phyloP scores from a whole-genome alignment of 2,329 filamentous ascomycete genomes.

The Aspergillus brasiliensis region DNA sequence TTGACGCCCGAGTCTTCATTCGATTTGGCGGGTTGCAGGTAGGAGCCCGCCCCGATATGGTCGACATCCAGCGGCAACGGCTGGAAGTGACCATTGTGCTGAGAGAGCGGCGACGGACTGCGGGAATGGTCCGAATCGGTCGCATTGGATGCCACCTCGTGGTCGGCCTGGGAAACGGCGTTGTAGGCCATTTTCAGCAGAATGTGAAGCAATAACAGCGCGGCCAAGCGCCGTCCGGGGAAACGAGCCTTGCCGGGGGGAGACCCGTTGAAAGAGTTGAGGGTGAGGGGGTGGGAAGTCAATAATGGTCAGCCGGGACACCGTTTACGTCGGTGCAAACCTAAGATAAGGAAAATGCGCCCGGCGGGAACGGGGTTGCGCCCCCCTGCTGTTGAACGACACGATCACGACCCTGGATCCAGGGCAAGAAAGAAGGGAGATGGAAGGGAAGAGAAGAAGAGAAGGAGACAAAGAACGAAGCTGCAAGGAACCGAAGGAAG shows the following conservation, averaged over 20 bases:
- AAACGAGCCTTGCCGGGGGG: neutral
- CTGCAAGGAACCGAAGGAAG: neutral
- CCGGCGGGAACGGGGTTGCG: neutral
- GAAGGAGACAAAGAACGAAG: neutral
- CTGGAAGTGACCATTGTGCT: constrained; percentile 28
- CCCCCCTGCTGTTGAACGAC: neutral
- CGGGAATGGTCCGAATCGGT: constrained; percentile 38
- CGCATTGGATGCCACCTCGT: constrained; percentile 40
- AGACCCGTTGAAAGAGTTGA: neutral
- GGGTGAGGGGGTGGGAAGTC: neutral
- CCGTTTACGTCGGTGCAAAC: neutral
- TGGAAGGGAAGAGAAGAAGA: neutral
- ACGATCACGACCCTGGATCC: neutral
- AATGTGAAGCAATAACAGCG: constrained; percentile 2
- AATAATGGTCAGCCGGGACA: neutral
- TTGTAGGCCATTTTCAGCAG: constrained; percentile 45
- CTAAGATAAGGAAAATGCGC: neutral
- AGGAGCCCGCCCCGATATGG: constrained; percentile 32
- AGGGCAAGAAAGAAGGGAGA: neutral
- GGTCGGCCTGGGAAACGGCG: constrained; percentile 45
- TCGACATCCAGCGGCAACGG: constrained; percentile 34
- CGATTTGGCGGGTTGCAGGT: constrained; percentile 32
- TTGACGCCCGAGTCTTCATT: constrained; percentile 27
- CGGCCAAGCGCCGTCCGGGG: constrained; percentile 17
- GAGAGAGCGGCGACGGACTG: constrained; percentile 31